These are phyloP conservation scores for Malassezia furfur DNA, from an alignment of 1,284 basidiomycete species.

Conservation along the genomic window DNA sequence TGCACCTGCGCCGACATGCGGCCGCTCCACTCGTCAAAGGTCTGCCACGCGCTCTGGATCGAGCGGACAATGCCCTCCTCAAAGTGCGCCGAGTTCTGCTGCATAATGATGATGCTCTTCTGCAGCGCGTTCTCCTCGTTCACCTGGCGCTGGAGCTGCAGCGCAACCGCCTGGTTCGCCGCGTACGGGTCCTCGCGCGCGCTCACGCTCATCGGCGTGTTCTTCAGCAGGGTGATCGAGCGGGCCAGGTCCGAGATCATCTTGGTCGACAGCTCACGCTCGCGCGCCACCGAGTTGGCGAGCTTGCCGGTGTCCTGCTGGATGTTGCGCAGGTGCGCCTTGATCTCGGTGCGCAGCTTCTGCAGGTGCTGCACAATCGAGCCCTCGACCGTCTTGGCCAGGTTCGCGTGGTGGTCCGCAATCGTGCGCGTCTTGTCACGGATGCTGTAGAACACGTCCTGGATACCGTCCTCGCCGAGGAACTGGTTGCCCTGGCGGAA, in stretches of 20 bases:
- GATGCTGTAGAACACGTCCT: constrained; percentile 89
- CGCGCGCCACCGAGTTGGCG: constrained; percentile 82
- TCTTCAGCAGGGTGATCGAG: constrained; percentile 81
- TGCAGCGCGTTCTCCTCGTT: constrained; percentile 96
- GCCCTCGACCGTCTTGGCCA: constrained; percentile 89
- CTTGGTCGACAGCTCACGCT: constrained; percentile 79
- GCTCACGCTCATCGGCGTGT: constrained; percentile 79
- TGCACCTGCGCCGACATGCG: constrained; percentile 72
- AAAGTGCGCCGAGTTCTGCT: constrained; percentile 90
- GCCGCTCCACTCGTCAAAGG: constrained; percentile 85
- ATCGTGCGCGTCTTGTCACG: constrained; percentile 82
- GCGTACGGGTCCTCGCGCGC: constrained; percentile 74
- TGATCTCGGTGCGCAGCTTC: constrained; percentile 86
- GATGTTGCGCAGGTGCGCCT: constrained; percentile 93
- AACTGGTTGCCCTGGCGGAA: constrained; percentile 73
- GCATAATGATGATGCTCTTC: constrained; percentile 98
- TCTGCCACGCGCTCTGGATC: constrained; percentile 92
- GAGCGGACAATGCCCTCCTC: constrained; percentile 92
- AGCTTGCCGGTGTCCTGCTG: constrained; percentile 96
- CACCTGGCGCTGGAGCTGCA: constrained; percentile 78
- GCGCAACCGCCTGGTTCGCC: constrained; percentile 68
- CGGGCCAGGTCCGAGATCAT: constrained; percentile 79
- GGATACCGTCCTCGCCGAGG: constrained; percentile 46
- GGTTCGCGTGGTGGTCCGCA: constrained; percentile 90
- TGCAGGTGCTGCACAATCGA: constrained; percentile 96